Conservation (phyloP, 2,329 filamentous ascomycete genomes). For the Xylaria sp. region DNA sequence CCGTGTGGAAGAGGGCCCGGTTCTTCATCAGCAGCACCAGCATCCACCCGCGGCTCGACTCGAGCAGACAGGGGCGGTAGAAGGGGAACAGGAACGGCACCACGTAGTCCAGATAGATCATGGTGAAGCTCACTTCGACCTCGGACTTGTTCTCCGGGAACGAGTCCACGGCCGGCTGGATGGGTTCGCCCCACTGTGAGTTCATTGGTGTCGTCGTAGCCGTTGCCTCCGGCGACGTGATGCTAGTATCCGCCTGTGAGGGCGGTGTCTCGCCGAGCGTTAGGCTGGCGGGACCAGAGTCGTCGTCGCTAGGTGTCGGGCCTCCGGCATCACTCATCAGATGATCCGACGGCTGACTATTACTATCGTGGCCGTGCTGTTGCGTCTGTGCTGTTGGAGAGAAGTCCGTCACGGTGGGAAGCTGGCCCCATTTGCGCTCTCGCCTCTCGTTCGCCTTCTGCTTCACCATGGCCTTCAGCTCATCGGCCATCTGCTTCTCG, state of each 20-base stretch:
- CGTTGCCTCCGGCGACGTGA: conserved; percentile 3
- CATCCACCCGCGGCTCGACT: conserved; percentile 71
- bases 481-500: conserved; percentile 53
- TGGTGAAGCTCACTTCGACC: conserved; percentile 54
- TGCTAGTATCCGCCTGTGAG: conserved; percentile 4
- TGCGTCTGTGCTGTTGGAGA: conserved; percentile 23
- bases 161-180: conserved; percentile 10
- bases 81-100: conserved; percentile 73
- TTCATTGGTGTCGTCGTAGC: conserved; percentile 15
- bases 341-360: conserved; percentile 8
- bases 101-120: conserved; percentile 71
- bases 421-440: conserved; percentile 60
- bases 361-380: background rate
- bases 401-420: conserved; percentile 21
- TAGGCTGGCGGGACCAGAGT: conserved; percentile 4
- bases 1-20: conserved; percentile 67
- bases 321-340: conserved; percentile 20
- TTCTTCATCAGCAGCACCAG: conserved; percentile 67
- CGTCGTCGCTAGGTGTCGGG: conserved; percentile 13
- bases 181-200: background rate
- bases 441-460: conserved; percentile 62
- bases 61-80: conserved; percentile 66
- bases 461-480: conserved; percentile 68
- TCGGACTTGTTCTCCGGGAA: conserved; percentile 39
- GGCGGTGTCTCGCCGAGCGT: conserved; percentile 9